Conservation (phyloP, 495 filamentous ascomycete species). For the Choiromyces venosus region DNA sequence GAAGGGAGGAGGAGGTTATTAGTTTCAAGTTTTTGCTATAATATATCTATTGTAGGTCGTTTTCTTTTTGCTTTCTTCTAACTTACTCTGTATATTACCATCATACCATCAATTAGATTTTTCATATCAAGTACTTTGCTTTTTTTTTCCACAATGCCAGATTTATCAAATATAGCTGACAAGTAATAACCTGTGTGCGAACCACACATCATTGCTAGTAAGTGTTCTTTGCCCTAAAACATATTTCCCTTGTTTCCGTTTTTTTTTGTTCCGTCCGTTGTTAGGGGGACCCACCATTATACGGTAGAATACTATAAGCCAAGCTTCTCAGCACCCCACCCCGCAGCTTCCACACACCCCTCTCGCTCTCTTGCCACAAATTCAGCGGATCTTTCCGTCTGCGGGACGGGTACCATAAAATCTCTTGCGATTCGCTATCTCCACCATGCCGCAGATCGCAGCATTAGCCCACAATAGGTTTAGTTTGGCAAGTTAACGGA, state of each 20-base stretch:
- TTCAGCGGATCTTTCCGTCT: neutral
- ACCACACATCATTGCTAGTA: no score
- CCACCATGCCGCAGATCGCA: no score
- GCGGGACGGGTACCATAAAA: no score
- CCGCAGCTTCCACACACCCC: neutral
- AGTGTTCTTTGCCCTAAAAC: no score
- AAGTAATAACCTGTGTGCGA: no score
- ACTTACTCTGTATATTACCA: neutral
- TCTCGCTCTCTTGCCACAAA: neutral
- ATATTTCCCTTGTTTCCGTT: no score
- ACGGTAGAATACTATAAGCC: no score
- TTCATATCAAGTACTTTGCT: neutral
- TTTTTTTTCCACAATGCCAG: neutral
- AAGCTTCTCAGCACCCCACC: neutral
- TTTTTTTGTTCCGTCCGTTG: no score
- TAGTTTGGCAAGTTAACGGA: no score
- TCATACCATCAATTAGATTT: neutral
- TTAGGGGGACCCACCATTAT: no score
- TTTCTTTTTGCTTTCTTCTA: neutral
- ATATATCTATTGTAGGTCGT: slow-evolving; percentile 13
- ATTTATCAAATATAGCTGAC: neutral
- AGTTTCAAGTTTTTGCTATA: neutral
- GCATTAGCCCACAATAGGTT: no score
- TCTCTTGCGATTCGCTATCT: no score
- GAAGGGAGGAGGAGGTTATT: neutral